Conservation (phyloP, 768 basidiomycete genomes). For the Mrakia frigida region DNA sequence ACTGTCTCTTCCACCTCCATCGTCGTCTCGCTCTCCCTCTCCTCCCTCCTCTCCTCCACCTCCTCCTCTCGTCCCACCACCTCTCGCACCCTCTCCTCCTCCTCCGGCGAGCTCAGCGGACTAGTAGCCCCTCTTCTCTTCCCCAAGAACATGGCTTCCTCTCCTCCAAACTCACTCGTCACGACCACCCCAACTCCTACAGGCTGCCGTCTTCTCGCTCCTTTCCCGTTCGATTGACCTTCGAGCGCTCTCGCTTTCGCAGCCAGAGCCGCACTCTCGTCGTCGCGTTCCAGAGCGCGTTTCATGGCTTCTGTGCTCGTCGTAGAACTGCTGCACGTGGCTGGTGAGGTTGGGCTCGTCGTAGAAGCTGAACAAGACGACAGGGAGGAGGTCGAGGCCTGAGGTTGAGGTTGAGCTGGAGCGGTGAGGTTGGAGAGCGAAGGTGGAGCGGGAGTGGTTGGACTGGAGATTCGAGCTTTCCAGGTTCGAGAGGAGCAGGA, state of each 20-base stretch:
- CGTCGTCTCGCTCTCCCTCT: too few species aligned
- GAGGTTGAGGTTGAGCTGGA: too few species aligned
- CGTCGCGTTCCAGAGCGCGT: slow-evolving; percentile 21
- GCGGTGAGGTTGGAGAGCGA: too few species aligned
- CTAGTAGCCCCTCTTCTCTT: slow-evolving; percentile 12
- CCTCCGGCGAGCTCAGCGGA: background rate
- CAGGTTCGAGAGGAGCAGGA: too few species aligned
- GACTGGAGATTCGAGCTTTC: too few species aligned
- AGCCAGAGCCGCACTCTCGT: background rate
- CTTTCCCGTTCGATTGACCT: slow-evolving; percentile 15
- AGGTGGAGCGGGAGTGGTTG: too few species aligned
- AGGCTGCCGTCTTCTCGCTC: background rate
- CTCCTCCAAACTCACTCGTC: slow-evolving; percentile 30
- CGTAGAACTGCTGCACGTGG: too few species aligned
- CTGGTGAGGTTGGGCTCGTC: too few species aligned
- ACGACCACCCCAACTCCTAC: background rate
- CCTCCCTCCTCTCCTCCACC: background rate
- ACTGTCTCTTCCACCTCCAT: background rate
- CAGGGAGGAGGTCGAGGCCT: too few species aligned
- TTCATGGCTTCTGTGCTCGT: slow-evolving; percentile 11
- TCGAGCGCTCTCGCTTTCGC: background rate
- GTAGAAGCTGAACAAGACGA: too few species aligned
- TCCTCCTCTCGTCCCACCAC: background rate
- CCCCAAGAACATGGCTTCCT: slow-evolving; percentile 20
- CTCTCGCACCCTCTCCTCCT: background rate